Evolutionary conservation across 257 asterid genomes (phyloP).

Genomic region (Solanum chmielewskii): DNA sequence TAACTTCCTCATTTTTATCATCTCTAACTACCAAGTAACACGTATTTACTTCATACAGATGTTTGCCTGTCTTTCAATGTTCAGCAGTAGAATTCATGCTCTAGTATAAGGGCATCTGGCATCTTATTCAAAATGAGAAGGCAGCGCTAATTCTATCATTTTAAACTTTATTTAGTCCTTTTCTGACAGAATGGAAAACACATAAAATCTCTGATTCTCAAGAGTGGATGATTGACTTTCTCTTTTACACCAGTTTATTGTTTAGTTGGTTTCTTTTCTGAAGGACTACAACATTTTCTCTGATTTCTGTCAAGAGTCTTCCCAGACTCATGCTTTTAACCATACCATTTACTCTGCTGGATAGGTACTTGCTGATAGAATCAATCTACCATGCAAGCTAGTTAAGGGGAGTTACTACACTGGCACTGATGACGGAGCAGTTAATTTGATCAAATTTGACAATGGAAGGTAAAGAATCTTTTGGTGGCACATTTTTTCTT

Average conservation of each 20-base stretch:
- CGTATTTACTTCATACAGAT: not conserved
- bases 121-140: not conserved
- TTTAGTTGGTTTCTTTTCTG: not conserved
- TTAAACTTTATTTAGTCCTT: not conserved
- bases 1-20: not conserved
- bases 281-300: not conserved
- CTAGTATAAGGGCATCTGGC: not conserved
- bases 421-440: constrained; percentile 99
- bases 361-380: constrained; percentile 94
- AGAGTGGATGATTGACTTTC: not conserved
- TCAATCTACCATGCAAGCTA: constrained; percentile 89
- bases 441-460: constrained; percentile 82
- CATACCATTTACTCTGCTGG: constrained; percentile 17
- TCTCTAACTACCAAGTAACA: not conserved
- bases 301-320: not conserved
- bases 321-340: not conserved
- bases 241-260: not conserved
- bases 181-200: not conserved
- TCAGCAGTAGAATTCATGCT: not conserved
- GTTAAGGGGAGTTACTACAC: constrained; percentile 96
- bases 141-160: not conserved
- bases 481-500: not conserved
- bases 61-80: not conserved
- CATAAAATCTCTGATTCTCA: not conserved
- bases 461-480: constrained; percentile 58